phyloP scores from a whole-genome alignment of 2,329 filamentous ascomycete genomes.

The Claviceps africana region DNA sequence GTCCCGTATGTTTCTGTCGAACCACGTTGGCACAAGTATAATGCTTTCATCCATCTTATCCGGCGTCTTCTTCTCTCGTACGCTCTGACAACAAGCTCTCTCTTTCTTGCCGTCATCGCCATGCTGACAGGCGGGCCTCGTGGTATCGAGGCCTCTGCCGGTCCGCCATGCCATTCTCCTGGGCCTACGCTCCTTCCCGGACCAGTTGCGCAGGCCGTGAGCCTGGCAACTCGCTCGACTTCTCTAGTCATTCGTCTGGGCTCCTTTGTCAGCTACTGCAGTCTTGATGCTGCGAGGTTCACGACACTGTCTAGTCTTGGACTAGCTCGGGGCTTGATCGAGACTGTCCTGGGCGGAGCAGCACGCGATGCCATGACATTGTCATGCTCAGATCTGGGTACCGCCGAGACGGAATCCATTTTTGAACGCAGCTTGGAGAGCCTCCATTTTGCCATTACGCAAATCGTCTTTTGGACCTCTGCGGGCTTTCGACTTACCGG shows the following conservation, averaged over 20 bases:
- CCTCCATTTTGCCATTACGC: slow-evolving; percentile 42
- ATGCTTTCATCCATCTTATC: background rate
- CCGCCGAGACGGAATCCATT: slow-evolving; percentile 39
- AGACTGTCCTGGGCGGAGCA: slow-evolving; percentile 38
- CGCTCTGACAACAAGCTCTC: background rate
- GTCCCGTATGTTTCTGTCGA: background rate
- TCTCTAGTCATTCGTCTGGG: slow-evolving; percentile 41
- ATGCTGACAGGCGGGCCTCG: slow-evolving; percentile 1
- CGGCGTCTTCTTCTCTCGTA: background rate
- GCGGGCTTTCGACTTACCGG: slow-evolving; percentile 45
- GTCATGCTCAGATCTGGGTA: slow-evolving; percentile 32
- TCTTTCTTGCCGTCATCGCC: background rate
- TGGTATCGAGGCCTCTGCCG: slow-evolving; percentile 8
- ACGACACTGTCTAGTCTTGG: slow-evolving; percentile 45
- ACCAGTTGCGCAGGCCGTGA: slow-evolving; percentile 44
- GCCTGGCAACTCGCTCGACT: slow-evolving; percentile 45
- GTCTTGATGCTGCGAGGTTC: slow-evolving; percentile 38
- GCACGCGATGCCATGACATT: slow-evolving; percentile 34
- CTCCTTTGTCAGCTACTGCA: slow-evolving; percentile 36
- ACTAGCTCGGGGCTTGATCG: slow-evolving; percentile 39
- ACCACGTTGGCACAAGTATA: background rate
- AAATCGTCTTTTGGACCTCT: slow-evolving; percentile 46
- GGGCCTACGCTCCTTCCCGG: slow-evolving; percentile 39
- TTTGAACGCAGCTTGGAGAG: slow-evolving; percentile 42
- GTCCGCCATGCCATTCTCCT: slow-evolving; percentile 10